A percentile compares a stretch with the other conserved stretches of the same genome.
These are phyloP conservation scores for Acrocalymma vagum DNA, from an alignment of 2,329 filamentous ascomycete genomes.

Conservation along the genomic window DNA sequence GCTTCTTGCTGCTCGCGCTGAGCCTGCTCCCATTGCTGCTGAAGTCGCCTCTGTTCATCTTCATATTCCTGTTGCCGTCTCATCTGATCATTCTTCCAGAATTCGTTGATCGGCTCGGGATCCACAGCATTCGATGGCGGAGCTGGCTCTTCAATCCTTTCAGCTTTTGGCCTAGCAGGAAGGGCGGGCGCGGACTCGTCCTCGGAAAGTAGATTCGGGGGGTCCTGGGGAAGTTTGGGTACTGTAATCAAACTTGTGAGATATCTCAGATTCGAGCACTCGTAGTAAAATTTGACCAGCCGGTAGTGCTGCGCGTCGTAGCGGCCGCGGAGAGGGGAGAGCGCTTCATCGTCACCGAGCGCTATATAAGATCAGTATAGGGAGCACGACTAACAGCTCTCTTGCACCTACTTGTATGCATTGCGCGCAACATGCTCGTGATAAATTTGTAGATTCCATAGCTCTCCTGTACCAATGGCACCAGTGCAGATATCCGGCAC, in stretches of 20 bases:
- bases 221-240: slow-evolving; percentile 92
- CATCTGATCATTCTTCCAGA: slow-evolving; percentile 94
- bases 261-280: slow-evolving; percentile 97
- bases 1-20: slow-evolving; percentile 83
- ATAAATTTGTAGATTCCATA: slow-evolving; percentile 99
- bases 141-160: slow-evolving; percentile 72
- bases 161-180: slow-evolving; percentile 74
- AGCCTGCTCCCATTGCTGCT: slow-evolving; percentile 85
- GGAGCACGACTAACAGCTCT: background rate
- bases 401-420: slow-evolving; percentile 82
- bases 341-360: slow-evolving; percentile 90
- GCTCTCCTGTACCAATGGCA: slow-evolving; percentile 94
- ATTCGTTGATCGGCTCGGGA: slow-evolving; percentile 94
- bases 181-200: slow-evolving; percentile 82
- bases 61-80: slow-evolving; percentile 95
- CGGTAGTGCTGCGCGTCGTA: slow-evolving; percentile 98
- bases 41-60: slow-evolving; percentile 87
- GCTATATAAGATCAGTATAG: slow-evolving; percentile 57
- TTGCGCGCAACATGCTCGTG: slow-evolving; percentile 97
- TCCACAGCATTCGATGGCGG: slow-evolving; percentile 75
- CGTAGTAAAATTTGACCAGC: slow-evolving; percentile 97
- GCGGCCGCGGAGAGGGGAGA: slow-evolving; percentile 84
- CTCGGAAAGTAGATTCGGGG: slow-evolving; percentile 86
- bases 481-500: slow-evolving; percentile 91
- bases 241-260: slow-evolving; percentile 96